These are phyloP conservation scores for Chaetomium globosum DNA, from an alignment of 2,329 filamentous ascomycete genomes.

Conservation along the genomic window DNA sequence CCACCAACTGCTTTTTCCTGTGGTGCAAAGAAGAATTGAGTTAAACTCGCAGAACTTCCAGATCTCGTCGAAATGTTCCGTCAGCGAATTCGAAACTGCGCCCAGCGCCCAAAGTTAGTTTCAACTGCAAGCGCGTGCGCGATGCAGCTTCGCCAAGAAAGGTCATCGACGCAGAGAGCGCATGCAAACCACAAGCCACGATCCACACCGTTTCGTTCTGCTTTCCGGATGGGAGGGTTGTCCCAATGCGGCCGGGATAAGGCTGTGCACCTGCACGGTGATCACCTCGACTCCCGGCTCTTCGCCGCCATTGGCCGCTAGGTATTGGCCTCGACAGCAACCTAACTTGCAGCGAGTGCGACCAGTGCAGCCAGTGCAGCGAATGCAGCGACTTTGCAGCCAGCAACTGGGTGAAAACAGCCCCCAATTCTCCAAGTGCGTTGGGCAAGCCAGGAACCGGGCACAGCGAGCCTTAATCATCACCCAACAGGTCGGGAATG, in stretches of 20 bases:
- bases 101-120: neutral
- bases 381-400: neutral
- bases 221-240: slow-evolving; percentile 25
- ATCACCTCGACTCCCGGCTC: slow-evolving; percentile 22
- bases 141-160: slow-evolving; percentile 16
- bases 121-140: neutral
- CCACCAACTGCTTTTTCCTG: neutral
- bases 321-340: neutral
- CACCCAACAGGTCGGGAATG: slow-evolving; percentile 33
- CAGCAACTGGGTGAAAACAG: slow-evolving; percentile 24
- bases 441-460: slow-evolving; percentile 26
- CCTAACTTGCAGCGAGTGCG: neutral
- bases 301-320: slow-evolving; percentile 30
- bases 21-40: neutral
- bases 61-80: neutral
- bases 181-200: slow-evolving; percentile 34
- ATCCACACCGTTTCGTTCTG: slow-evolving; percentile 28
- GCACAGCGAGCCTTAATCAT: slow-evolving; percentile 31
- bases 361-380: neutral
- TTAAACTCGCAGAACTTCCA: neutral
- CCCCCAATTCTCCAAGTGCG: slow-evolving; percentile 24
- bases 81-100: neutral
- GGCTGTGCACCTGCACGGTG: slow-evolving; percentile 36
- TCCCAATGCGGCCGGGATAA: slow-evolving; percentile 33
- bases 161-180: slow-evolving; percentile 7